phyloP scores from a whole-genome alignment of 2,329 filamentous ascomycete genomes.

The Diaporthe citrichinensis region DNA sequence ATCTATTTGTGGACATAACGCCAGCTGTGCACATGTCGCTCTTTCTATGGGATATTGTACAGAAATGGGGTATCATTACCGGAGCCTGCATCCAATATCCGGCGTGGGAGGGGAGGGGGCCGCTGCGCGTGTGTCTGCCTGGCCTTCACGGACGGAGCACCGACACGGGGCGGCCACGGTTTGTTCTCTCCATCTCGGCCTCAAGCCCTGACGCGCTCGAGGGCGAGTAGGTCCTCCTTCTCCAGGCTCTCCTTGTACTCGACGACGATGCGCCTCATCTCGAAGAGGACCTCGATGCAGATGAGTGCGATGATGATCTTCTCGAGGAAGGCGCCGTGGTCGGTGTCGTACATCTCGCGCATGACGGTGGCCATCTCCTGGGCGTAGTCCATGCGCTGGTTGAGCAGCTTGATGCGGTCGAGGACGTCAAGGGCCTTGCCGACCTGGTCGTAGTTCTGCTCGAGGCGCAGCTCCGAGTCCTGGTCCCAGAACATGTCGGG shows the following conservation, averaged over 20 bases:
- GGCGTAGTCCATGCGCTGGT: slow-evolving; percentile 98
- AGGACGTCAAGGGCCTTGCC: slow-evolving; percentile 91
- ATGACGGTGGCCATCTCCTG: slow-evolving; percentile 94
- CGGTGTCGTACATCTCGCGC: slow-evolving; percentile 89
- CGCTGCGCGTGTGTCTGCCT: neutral
- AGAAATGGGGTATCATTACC: slow-evolving; percentile 12
- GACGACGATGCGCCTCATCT: slow-evolving; percentile 80
- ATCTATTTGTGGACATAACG: neutral
- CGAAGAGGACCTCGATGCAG: slow-evolving; percentile 91
- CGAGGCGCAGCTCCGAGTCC: slow-evolving; percentile 87
- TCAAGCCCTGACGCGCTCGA: slow-evolving; percentile 27
- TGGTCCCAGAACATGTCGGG: slow-evolving; percentile 98
- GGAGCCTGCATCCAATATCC: neutral
- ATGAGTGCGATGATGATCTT: slow-evolving; percentile 98
- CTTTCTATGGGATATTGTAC: neutral
- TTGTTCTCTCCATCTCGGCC: neutral
- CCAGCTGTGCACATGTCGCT: neutral
- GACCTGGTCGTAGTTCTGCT: slow-evolving; percentile 95
- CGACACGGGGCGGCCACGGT: too few relatives aligned
- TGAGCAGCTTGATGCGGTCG: slow-evolving; percentile 89
- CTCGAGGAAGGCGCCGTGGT: slow-evolving; percentile 88
- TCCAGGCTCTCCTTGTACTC: slow-evolving; percentile 62
- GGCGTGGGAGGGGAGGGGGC: neutral
- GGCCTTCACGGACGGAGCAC: neutral
- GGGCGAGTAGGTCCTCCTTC: slow-evolving; percentile 14